phyloP scores from a whole-genome alignment of 2,329 filamentous ascomycete species.

The Coleophoma crateriformis region DNA sequence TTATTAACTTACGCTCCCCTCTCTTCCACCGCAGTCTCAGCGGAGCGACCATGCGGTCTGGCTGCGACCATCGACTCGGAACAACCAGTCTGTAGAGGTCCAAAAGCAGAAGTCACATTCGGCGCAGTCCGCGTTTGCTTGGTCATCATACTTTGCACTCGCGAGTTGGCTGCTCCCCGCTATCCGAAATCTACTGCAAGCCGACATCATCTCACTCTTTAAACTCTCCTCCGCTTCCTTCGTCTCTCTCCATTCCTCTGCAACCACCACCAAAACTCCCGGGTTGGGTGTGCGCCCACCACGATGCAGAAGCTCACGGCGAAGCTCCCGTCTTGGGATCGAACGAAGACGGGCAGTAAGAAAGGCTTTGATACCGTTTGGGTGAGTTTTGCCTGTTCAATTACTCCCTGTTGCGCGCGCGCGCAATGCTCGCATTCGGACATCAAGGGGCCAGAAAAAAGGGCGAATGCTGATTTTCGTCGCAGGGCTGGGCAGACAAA shows the following conservation, averaged over 20 bases:
- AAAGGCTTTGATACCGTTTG: conserved; percentile 72
- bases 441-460: no score
- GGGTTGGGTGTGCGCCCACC: background rate
- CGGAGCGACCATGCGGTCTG: no score
- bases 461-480: background rate
- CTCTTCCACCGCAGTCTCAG: no score
- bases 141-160: no score
- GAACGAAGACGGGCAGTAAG: conserved; percentile 49
- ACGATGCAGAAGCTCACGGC: conserved; percentile 27
- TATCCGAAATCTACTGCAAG: no score
- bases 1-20: no score
- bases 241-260: conserved; percentile 8
- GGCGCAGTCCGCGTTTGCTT: no score
- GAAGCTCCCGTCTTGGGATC: conserved; percentile 41
- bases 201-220: no score
- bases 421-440: conserved; percentile 22
- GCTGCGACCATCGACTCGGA: no score
- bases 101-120: no score
- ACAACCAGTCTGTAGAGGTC: no score
- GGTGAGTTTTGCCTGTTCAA: conserved; percentile 29
- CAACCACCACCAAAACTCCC: conserved; percentile 13
- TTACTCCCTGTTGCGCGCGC: background rate
- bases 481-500: conserved; percentile 5
- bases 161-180: no score
- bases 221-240: background rate